These are phyloP conservation scores for Diaporthe citrichinensis DNA, from an alignment of 2,329 filamentous ascomycete genomes.

Conservation along the genomic window DNA sequence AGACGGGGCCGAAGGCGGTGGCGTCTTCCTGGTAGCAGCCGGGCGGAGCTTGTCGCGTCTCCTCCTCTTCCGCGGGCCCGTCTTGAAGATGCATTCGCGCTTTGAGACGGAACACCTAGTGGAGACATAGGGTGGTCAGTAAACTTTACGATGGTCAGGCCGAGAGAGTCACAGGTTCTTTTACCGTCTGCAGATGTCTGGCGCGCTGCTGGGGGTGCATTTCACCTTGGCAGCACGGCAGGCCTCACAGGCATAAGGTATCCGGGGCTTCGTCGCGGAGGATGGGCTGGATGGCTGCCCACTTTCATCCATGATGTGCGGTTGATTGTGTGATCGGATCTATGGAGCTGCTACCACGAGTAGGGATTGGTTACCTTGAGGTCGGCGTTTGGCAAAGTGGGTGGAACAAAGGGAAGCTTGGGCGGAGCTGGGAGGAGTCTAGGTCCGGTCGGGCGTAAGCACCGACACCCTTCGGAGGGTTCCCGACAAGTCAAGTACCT, in stretches of 20 bases:
- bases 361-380: neutral
- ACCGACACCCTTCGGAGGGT: slow-evolving; percentile 11
- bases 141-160: neutral
- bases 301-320: slow-evolving; percentile 12
- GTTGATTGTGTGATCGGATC: no score
- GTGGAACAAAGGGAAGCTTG: slow-evolving; percentile 16
- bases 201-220: slow-evolving; percentile 63
- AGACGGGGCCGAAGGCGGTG: slow-evolving; percentile 57
- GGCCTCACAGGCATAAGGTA: slow-evolving; percentile 67
- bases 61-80: slow-evolving; percentile 64
- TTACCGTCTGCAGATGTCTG: slow-evolving; percentile 67
- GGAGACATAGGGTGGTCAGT: slow-evolving; percentile 14
- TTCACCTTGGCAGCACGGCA: slow-evolving; percentile 68
- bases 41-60: slow-evolving; percentile 54
- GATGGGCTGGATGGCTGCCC: neutral
- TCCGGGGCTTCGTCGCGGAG: slow-evolving; percentile 47
- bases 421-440: slow-evolving; percentile 5
- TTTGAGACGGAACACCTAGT: slow-evolving; percentile 66
- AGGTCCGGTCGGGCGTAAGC: slow-evolving; percentile 1
- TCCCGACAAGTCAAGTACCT: neutral
- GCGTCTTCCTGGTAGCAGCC: slow-evolving; percentile 42
- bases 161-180: slow-evolving; percentile 33
- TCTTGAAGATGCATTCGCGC: slow-evolving; percentile 67
- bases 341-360: neutral
- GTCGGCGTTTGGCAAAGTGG: no score